Evolutionary conservation across 768 basidiomycete species (phyloP).

Genomic region (Suillus lakei): DNA sequence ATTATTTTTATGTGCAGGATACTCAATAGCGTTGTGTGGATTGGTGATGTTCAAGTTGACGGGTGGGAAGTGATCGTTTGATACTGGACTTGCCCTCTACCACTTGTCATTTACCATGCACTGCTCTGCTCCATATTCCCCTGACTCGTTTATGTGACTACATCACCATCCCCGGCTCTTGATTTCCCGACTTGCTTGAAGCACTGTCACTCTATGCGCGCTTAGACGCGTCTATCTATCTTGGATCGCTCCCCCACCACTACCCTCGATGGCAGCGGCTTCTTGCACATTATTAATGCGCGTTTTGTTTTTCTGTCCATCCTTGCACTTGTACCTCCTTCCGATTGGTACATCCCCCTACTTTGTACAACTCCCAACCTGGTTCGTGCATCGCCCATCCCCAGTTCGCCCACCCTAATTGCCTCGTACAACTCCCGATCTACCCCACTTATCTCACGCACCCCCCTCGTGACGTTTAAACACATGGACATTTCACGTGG

Average conservation of each 20-base stretch:
- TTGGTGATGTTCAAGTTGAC: constrained; percentile 86
- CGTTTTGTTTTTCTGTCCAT: background rate
- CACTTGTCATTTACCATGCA: background rate
- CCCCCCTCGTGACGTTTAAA: background rate
- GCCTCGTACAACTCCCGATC: background rate
- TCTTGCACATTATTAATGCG: background rate
- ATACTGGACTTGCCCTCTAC: background rate
- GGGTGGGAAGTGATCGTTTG: constrained; percentile 52
- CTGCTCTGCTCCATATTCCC: background rate
- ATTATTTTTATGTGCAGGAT: constrained; percentile 59
- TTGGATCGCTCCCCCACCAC: background rate
- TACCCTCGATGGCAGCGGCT: background rate
- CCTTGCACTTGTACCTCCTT: background rate
- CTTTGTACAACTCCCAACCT: no score
- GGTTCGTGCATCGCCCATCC: no score
- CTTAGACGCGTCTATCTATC: background rate
- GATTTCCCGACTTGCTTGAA: background rate
- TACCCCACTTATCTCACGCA: background rate
- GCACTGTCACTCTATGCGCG: background rate
- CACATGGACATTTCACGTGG: background rate
- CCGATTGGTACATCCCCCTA: no score
- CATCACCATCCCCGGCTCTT: background rate
- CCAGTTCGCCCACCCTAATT: no score
- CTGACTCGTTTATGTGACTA: no score
- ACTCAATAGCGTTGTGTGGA: constrained; percentile 85